phyloP scores from a whole-genome alignment of 495 filamentous ascomycete species.

The Xylaria scruposa region DNA sequence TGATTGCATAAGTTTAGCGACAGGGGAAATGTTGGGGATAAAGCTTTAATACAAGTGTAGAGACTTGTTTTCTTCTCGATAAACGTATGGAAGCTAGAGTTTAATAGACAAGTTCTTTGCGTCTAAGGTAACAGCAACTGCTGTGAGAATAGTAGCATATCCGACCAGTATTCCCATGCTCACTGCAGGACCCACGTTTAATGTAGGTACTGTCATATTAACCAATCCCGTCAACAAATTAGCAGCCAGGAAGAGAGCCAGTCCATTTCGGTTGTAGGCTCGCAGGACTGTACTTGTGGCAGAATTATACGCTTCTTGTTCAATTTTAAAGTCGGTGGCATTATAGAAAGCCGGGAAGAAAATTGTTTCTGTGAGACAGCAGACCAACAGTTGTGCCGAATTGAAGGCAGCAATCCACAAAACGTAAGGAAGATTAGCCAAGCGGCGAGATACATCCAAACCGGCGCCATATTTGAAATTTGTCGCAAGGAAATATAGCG shows the following conservation, averaged over 20 bases:
- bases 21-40: not conserved
- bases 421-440: conserved; percentile 94
- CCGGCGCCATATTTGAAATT: conserved; percentile 71
- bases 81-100: conserved; percentile 50
- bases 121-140: conserved; percentile 74
- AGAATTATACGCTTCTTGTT: conserved; percentile 63
- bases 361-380: conserved; percentile 75
- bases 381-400: conserved; percentile 75
- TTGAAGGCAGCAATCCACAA: conserved; percentile 93
- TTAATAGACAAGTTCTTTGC: conserved; percentile 76
- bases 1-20: not conserved
- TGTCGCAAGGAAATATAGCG: conserved; percentile 69
- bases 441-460: conserved; percentile 79
- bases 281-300: conserved; percentile 79
- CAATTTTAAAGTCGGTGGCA: conserved; percentile 53
- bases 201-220: conserved; percentile 82
- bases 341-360: conserved; percentile 77
- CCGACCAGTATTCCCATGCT: conserved; percentile 77
- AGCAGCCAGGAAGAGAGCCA: conserved; percentile 85
- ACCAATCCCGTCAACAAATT: conserved; percentile 89
- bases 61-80: not conserved
- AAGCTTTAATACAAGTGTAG: not conserved
- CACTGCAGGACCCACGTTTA: conserved; percentile 65
- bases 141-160: conserved; percentile 73
- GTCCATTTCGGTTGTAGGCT: conserved; percentile 87